Evolutionary conservation across 768 basidiomycete species (phyloP).

Genomic region (Gymnopilus dilepis): DNA sequence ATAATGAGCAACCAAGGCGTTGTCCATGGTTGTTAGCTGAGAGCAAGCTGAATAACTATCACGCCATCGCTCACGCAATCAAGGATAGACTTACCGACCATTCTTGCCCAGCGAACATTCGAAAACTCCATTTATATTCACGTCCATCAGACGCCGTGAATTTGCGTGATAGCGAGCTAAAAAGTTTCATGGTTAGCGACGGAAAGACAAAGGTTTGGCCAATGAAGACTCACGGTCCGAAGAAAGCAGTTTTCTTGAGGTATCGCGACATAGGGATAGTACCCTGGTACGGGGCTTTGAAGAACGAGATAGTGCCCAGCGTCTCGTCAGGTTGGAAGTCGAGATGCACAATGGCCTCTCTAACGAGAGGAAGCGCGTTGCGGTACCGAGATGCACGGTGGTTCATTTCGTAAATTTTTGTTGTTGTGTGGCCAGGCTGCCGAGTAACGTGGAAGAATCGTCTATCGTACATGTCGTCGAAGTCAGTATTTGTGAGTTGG

Average conservation of each 20-base stretch:
- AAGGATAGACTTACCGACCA: constrained; percentile 63
- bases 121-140: constrained; percentile 74
- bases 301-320: constrained; percentile 65
- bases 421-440: constrained; percentile 46
- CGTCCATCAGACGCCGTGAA: constrained; percentile 71
- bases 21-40: constrained; percentile 60
- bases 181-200: constrained; percentile 8
- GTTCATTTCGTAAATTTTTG: constrained; percentile 70
- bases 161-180: constrained; percentile 70
- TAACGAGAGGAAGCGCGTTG: constrained; percentile 55
- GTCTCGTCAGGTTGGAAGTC: constrained; percentile 63
- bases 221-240: constrained; percentile 59
- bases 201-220: not conserved
- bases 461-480: constrained; percentile 81
- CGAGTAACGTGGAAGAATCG: constrained; percentile 68
- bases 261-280: constrained; percentile 68
- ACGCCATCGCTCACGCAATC: not conserved
- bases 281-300: constrained; percentile 43
- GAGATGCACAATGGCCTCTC: constrained; percentile 60
- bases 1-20: constrained; percentile 67
- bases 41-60: not conserved
- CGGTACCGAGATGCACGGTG: constrained; percentile 66
- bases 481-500: constrained; percentile 59
- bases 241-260: constrained; percentile 65
- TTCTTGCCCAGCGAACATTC: constrained; percentile 61